phyloP scores from a whole-genome alignment of 345 rosid species.

The Gossypium rotundifolium region DNA sequence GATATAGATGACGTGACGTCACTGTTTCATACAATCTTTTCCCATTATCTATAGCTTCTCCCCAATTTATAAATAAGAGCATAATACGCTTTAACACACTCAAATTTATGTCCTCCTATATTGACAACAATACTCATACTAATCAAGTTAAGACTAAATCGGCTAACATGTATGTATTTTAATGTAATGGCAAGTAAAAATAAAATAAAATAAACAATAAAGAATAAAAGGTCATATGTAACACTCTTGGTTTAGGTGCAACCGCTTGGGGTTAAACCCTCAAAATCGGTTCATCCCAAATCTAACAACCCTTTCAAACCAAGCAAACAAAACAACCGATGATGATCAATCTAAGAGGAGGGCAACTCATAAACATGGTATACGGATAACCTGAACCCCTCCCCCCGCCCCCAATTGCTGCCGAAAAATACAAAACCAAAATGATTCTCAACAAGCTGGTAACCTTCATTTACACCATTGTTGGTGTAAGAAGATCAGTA shows the following conservation, averaged over 20 bases:
- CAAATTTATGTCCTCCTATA: no score
- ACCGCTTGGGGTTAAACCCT: conserved; percentile 34
- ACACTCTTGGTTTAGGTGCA: conserved; percentile 35
- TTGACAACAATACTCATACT: no score
- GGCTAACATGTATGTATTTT: no score
- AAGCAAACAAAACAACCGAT: conserved; percentile 30
- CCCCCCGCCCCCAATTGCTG: neutral
- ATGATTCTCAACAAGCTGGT: conserved; percentile 31
- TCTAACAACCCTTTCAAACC: conserved; percentile 32
- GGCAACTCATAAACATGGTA: neutral
- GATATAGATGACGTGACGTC: no score
- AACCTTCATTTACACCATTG: conserved; percentile 21
- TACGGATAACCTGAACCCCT: no score
- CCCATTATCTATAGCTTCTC: no score
- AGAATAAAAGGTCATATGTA: neutral
- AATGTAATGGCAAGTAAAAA: no score
- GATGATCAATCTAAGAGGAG: conserved; percentile 10
- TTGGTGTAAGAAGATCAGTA: conserved; percentile 11
- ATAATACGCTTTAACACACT: no score
- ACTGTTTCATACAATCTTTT: no score
- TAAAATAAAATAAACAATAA: neutral
- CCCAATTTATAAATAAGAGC: accelerated
- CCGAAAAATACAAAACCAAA: neutral
- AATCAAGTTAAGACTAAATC: no score
- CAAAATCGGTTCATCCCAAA: conserved; percentile 9